These are phyloP conservation scores for Candida ipomoeae DNA, from an alignment of 805 yeast genomes.

Conservation along the genomic window DNA sequence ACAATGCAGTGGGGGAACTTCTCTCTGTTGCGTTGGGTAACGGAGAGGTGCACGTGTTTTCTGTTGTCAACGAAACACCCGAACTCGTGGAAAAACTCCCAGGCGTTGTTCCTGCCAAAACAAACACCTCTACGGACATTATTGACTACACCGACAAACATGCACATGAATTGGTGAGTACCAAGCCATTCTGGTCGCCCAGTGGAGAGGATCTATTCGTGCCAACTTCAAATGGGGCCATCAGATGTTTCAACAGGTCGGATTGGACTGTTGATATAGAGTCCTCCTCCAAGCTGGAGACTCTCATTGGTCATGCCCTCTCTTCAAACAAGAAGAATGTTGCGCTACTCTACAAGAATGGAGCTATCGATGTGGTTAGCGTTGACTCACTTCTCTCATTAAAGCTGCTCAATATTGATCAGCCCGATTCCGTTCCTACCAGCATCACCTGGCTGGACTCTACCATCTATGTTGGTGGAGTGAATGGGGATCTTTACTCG, in stretches of 20 bases:
- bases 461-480: slow-evolving; percentile 40
- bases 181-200: slow-evolving; percentile 66
- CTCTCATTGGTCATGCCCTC: slow-evolving; percentile 47
- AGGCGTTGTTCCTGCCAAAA: slow-evolving; percentile 37
- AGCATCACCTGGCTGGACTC: slow-evolving; percentile 27
- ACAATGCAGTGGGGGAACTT: slow-evolving; percentile 53
- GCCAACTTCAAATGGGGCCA: slow-evolving; percentile 49
- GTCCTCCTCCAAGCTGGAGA: background rate
- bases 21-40: slow-evolving; percentile 55
- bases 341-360: slow-evolving; percentile 55
- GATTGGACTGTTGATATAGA: slow-evolving; percentile 26
- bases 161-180: slow-evolving; percentile 42
- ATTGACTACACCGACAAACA: slow-evolving; percentile 42
- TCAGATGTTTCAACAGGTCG: slow-evolving; percentile 43
- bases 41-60: slow-evolving; percentile 55
- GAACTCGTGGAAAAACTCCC: slow-evolving; percentile 43
- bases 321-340: slow-evolving; percentile 59
- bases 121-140: slow-evolving; percentile 28
- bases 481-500: slow-evolving; percentile 36
- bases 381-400: slow-evolving; percentile 28
- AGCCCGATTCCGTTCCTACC: slow-evolving; percentile 27
- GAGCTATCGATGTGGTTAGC: slow-evolving; percentile 55
- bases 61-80: slow-evolving; percentile 54
- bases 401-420: slow-evolving; percentile 17
- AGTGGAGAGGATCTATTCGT: slow-evolving; percentile 66